phyloP scores from a whole-genome alignment of 495 filamentous ascomycete genomes.

The Apodospora peruviana region DNA sequence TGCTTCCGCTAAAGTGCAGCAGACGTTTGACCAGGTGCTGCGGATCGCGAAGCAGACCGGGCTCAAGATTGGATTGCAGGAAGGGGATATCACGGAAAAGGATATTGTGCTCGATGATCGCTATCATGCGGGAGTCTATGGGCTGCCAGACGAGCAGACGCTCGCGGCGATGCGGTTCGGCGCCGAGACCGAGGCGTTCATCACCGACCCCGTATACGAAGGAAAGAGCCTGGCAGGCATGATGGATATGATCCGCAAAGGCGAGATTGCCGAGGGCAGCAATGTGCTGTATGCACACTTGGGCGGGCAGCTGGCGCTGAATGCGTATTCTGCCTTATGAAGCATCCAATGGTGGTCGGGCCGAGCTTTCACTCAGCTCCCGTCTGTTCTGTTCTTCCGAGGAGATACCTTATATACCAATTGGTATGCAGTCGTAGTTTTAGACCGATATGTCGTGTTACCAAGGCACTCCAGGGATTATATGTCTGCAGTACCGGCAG shows the following conservation, averaged over 20 bases:
- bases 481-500: too few species aligned
- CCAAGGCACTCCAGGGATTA: too few species aligned
- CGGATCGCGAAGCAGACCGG: constrained; percentile 55
- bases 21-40: constrained; percentile 53
- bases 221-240: constrained; percentile 63
- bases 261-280: constrained; percentile 44
- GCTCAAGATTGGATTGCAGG: constrained; percentile 49
- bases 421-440: too few species aligned
- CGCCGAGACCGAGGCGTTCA: constrained; percentile 56
- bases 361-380: too few species aligned
- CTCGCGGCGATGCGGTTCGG: constrained; percentile 57
- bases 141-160: constrained; percentile 51
- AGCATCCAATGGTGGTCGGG: not conserved
- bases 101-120: constrained; percentile 56
- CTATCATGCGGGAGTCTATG: constrained; percentile 58
- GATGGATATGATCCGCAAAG: constrained; percentile 55
- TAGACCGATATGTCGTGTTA: too few species aligned
- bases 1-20: constrained; percentile 49
- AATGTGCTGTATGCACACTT: constrained; percentile 62
- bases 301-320: constrained; percentile 58
- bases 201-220: constrained; percentile 65
- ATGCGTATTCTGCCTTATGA: constrained; percentile 41
- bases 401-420: too few species aligned
- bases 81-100: constrained; percentile 47
- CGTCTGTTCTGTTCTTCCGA: too few species aligned